Percentiles rank a stretch among this genome's conserved stretches.
phyloP scores from a whole-genome alignment of 129 eudicot genomes.

The Kitagawia praeruptora region DNA sequence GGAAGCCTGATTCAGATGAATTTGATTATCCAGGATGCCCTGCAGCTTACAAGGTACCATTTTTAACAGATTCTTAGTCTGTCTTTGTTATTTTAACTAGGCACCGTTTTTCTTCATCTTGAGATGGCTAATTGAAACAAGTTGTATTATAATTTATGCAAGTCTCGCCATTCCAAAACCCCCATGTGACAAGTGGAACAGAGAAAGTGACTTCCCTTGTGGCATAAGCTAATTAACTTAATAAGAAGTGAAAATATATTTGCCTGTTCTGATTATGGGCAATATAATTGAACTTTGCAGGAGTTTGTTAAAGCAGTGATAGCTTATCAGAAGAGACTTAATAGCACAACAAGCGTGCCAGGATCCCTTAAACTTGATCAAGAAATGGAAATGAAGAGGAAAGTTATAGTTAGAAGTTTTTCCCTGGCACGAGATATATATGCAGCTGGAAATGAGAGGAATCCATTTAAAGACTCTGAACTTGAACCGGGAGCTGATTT shows the following conservation, averaged over 20 bases:
- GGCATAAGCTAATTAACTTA: background rate
- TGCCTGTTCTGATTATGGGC: background rate
- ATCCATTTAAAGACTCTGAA: constrained; percentile 42
- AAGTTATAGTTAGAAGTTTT: constrained; percentile 56
- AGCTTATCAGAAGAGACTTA: constrained; percentile 67
- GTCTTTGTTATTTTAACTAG: background rate
- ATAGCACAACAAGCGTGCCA: constrained; percentile 28
- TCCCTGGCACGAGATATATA: constrained; percentile 70
- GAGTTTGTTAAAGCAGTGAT: constrained; percentile 86
- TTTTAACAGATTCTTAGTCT: background rate
- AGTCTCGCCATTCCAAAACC: background rate
- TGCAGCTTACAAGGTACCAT: constrained; percentile 70
- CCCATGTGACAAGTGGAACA: background rate
- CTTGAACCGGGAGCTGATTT: constrained; percentile 79
- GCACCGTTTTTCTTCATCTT: background rate
- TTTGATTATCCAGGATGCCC: constrained; percentile 94
- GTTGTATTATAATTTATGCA: background rate
- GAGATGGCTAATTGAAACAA: background rate
- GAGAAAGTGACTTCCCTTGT: background rate
- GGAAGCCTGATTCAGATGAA: constrained; percentile 46
- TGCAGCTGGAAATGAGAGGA: constrained; percentile 22
- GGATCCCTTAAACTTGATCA: constrained; percentile 38
- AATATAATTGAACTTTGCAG: constrained; percentile 22
- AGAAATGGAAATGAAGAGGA: constrained; percentile 67
- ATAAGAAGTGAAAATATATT: background rate